A percentile compares a stretch with the other conserved stretches of the same genome.
Evolutionary conservation across 306 rosid genomes (phyloP).

Genomic region (Quercus variabilis): DNA sequence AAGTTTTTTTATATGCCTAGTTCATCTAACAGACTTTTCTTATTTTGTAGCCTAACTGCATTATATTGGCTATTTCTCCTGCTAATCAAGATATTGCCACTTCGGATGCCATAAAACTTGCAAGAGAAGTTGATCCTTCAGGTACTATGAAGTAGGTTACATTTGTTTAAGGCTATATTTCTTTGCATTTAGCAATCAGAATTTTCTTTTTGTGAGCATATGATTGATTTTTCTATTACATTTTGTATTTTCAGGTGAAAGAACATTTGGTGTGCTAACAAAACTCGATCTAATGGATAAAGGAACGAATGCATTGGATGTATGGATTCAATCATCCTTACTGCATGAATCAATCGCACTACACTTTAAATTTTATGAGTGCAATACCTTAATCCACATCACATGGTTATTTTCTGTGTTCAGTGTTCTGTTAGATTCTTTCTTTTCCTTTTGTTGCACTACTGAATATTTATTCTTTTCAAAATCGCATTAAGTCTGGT

Average conservation of each 20-base stretch:
- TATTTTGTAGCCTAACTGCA: constrained; percentile 80
- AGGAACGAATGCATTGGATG: constrained; percentile 94
- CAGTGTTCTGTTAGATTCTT: constrained; percentile 12
- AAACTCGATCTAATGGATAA: constrained; percentile 95
- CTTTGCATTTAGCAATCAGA: not conserved
- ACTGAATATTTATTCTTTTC: not conserved
- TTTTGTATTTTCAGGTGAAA: constrained; percentile 64
- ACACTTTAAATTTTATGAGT: not conserved
- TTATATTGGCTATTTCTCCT: constrained; percentile 89
- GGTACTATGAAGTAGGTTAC: constrained; percentile 37
- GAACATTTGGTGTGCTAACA: constrained; percentile 95
- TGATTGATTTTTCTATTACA: constrained; percentile 1
- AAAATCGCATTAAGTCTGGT: constrained; percentile 10
- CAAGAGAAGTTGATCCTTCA: constrained; percentile 90
- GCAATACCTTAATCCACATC: not conserved
- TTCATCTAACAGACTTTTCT: constrained; percentile 33
- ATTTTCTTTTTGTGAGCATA: not conserved
- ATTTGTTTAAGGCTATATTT: constrained; percentile 7
- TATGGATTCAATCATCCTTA: constrained; percentile 31
- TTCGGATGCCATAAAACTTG: constrained; percentile 90
- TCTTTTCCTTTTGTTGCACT: not conserved
- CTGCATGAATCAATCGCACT: not conserved
- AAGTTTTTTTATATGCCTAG: constrained; percentile 5
- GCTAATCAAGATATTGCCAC: constrained; percentile 99
- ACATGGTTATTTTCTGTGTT: constrained; percentile 19